Conservation (phyloP, 371 early-diverging fungal genomes). For the Mortierella sp. region DNA sequence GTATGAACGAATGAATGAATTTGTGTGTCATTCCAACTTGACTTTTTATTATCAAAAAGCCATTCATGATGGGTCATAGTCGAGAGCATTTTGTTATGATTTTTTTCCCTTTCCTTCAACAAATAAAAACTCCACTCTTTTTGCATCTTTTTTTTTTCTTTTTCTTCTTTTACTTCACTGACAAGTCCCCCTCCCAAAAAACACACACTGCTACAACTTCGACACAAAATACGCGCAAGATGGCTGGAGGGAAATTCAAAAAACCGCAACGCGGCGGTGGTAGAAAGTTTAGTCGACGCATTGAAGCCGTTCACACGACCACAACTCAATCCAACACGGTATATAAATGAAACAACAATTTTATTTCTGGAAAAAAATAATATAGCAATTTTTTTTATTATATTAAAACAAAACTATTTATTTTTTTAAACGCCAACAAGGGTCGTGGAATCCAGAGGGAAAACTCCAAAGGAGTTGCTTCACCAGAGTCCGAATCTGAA, state of each 20-base stretch:
- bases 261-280: constrained; percentile 64
- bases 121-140: neutral
- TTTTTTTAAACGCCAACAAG: constrained; percentile 5
- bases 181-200: neutral
- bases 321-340: neutral
- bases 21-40: neutral
- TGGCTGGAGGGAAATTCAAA: constrained; percentile 59
- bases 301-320: constrained; percentile 53
- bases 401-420: no score
- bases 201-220: neutral
- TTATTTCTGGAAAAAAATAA: neutral
- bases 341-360: neutral
- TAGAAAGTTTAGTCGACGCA: constrained; percentile 59
- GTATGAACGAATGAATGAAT: no score
- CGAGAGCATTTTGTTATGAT: neutral
- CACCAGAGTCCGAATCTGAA: constrained; percentile 9
- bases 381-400: no score
- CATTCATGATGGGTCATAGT: constrained; percentile 9
- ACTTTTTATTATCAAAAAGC: neutral
- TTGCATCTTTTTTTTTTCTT: neutral
- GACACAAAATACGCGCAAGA: constrained; percentile 8
- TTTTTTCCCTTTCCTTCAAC: neutral
- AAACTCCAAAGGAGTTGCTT: constrained; percentile 7
- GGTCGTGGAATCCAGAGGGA: constrained; percentile 21
- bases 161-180: neutral